Evolutionary conservation across 2,329 filamentous ascomycete species (phyloP).

Genomic region (Septoria petroselini): DNA sequence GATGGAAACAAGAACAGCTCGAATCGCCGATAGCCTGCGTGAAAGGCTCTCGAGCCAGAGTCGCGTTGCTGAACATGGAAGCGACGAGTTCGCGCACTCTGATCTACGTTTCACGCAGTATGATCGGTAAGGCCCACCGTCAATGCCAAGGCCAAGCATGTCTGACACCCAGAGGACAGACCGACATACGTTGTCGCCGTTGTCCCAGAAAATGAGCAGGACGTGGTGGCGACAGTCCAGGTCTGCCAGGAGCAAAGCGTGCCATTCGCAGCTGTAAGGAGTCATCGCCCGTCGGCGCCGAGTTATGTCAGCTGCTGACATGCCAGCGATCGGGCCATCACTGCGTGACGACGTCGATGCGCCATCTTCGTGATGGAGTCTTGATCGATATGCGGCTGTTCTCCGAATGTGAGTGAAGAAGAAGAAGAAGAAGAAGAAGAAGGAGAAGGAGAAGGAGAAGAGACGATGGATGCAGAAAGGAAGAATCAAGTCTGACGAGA

Average conservation of each 20-base stretch:
- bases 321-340: conserved; percentile 7
- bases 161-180: too few species aligned
- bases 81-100: too few species aligned
- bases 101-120: too few species aligned
- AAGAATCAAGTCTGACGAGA: conserved; percentile 1
- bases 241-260: conserved; percentile 1
- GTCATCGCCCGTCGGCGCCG: too few species aligned
- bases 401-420: background rate
- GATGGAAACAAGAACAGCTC: too few species aligned
- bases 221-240: conserved; percentile 6
- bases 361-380: conserved; percentile 5
- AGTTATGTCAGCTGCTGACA: background rate
- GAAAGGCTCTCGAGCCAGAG: too few species aligned
- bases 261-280: conserved; percentile 2
- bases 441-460: too few species aligned
- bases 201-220: conserved; percentile 3
- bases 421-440: too few species aligned
- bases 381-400: conserved; percentile 10
- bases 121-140: too few species aligned
- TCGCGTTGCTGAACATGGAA: too few species aligned
- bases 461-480: background rate
- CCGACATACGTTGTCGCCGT: conserved; percentile 2
- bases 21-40: too few species aligned
- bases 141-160: too few species aligned
- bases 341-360: conserved; percentile 9